phyloP scores from a whole-genome alignment of 805 yeast species.

The Kuraishia borneana region DNA sequence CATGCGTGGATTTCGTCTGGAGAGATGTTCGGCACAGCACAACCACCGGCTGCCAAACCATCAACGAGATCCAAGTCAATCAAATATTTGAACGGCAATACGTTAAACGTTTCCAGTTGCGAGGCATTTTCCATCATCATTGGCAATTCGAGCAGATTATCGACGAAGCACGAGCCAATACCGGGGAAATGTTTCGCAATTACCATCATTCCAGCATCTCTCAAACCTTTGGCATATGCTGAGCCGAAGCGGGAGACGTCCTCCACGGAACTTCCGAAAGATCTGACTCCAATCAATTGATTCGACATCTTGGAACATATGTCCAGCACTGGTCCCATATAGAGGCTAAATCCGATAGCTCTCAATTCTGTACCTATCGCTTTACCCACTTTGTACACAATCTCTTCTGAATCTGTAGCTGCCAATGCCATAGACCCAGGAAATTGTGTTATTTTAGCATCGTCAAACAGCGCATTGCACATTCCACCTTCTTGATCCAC shows the following conservation, averaged over 20 bases:
- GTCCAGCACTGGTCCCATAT: slow-evolving; percentile 53
- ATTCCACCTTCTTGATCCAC: slow-evolving; percentile 57
- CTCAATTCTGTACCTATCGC: slow-evolving; percentile 44
- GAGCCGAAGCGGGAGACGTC: slow-evolving; percentile 43
- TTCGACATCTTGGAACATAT: slow-evolving; percentile 45
- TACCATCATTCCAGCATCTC: slow-evolving; percentile 39
- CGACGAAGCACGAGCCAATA: slow-evolving; percentile 49
- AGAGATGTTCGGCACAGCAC: slow-evolving; percentile 50
- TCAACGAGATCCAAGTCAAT: slow-evolving; percentile 34
- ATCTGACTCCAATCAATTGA: slow-evolving; percentile 47
- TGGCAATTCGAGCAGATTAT: slow-evolving; percentile 44
- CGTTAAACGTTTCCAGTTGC: slow-evolving; percentile 37
- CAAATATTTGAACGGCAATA: slow-evolving; percentile 38
- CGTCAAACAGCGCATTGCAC: slow-evolving; percentile 47
- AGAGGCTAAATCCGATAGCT: slow-evolving; percentile 43
- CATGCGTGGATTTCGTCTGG: slow-evolving; percentile 57
- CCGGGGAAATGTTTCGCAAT: slow-evolving; percentile 63
- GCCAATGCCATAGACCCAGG: slow-evolving; percentile 60
- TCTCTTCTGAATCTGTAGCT: slow-evolving; percentile 36
- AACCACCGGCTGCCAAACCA: slow-evolving; percentile 50
- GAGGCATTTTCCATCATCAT: slow-evolving; percentile 45
- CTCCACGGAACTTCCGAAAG: slow-evolving; percentile 50
- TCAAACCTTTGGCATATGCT: slow-evolving; percentile 41
- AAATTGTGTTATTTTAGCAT: slow-evolving; percentile 38
- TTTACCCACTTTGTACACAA: slow-evolving; percentile 39